phyloP scores from a whole-genome alignment of 345 rosid species.

The Aethionema arabicum region DNA sequence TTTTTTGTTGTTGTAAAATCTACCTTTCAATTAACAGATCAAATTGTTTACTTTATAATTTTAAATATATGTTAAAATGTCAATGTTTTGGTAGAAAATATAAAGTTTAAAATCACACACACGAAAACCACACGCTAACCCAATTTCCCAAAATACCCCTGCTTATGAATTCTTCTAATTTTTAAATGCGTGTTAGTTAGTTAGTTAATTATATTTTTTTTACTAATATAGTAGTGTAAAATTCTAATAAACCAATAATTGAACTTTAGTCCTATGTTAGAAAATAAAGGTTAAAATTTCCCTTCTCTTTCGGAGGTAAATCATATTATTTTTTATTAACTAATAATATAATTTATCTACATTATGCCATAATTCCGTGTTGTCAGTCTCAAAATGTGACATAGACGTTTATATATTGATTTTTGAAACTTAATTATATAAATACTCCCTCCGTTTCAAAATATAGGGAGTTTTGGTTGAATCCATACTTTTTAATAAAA shows the following conservation, averaged over 20 bases:
- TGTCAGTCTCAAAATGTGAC: slow-evolving; percentile 13
- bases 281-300: neutral
- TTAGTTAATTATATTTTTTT: neutral
- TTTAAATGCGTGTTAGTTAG: slow-evolving; percentile 12
- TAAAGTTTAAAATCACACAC: too few relatives aligned
- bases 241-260: slow-evolving; percentile 17
- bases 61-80: too few relatives aligned
- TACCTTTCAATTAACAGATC: neutral
- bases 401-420: too few relatives aligned
- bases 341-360: neutral
- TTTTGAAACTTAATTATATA: too few relatives aligned
- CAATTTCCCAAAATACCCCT: neutral
- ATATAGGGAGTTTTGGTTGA: too few relatives aligned
- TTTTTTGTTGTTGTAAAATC: neutral
- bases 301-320: neutral
- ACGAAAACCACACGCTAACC: slow-evolving; percentile 33
- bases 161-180: neutral
- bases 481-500: too few relatives aligned
- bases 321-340: too few relatives aligned
- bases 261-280: slow-evolving; percentile 1
- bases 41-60: slow-evolving; percentile 7
- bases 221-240: neutral
- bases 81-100: too few relatives aligned
- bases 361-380: neutral
- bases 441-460: too few relatives aligned